Evolutionary conservation across 495 filamentous ascomycete genomes (phyloP), one percentile per base, ranked within the genome.

Genomic region (Penicillium silybi): DNA sequence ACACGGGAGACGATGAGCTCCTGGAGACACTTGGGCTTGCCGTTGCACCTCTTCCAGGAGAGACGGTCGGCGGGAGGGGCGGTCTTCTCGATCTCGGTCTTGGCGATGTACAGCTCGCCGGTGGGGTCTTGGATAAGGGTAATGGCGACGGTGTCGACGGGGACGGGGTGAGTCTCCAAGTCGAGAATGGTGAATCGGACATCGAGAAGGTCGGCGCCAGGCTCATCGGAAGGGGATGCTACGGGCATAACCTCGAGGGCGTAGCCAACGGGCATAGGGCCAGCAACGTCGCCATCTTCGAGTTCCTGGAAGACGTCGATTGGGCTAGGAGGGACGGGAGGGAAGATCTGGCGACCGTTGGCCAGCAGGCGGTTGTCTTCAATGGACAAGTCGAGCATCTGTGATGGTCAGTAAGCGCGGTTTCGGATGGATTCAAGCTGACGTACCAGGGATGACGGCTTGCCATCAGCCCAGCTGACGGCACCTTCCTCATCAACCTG

Each of bases 301-400:
- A 64, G 62, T 27, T 62, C 60, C 51, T 75, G 70, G 22, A 71
- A 58, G 22, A 67, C 70, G 17, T 57, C 61, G 42, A 77, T 66
- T 11, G 66, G 61, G 20, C 39, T 54, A 9, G 71, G 65, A 23
- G 65, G 64, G 19, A 63, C 53, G 17, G 72, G 68, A 46, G 77
- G 78, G 68, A 79, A 80, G 50, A 81, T 76, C 39, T 71, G 73
- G 15, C 64, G 67, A 40, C 65, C 74, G 59, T 81, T 81, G 57
- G 76, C 69, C 45, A 67, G 60, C 32, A 81, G 59, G 22, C 62
- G 50, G 53, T 70, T 70, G 43, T 73, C 65, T 25, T 74, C 67
- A 20, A 71, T 58, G n/a, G 60, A 53, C 54, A 80, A 74, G 19
- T 71, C 71, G 19, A 79, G 55, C 34, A 69, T 59, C 74, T 74